A percentile compares a stretch with the other conserved stretches of the same genome.
These are phyloP conservation scores for Aphanocladium album DNA, from an alignment of 2,329 filamentous ascomycete species.

Conservation along the genomic window DNA sequence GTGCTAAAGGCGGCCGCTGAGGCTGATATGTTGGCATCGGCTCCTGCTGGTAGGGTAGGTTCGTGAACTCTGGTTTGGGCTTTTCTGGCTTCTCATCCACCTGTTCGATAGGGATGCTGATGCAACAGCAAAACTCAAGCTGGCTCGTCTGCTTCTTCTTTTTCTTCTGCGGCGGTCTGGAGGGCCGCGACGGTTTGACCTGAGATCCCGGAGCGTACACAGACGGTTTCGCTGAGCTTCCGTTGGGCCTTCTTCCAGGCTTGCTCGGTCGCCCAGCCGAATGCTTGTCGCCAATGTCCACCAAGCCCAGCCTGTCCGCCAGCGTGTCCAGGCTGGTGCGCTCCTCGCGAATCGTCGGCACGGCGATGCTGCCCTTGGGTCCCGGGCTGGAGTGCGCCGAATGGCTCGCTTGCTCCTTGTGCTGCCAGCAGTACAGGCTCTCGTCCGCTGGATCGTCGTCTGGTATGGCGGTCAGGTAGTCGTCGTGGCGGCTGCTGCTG, in stretches of 20 bases:
- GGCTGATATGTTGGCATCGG: slow-evolving; percentile 18
- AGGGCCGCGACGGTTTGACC: background rate
- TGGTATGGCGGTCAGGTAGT: background rate
- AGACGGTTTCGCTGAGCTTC: background rate
- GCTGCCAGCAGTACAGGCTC: slow-evolving; percentile 87
- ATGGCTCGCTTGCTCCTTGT: slow-evolving; percentile 73
- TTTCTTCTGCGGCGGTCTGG: slow-evolving; percentile 17
- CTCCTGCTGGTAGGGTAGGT: slow-evolving; percentile 17
- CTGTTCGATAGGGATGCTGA: slow-evolving; percentile 44
- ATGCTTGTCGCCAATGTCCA: slow-evolving; percentile 54
- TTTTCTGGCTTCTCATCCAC: slow-evolving; percentile 24
- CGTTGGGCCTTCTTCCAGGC: background rate
- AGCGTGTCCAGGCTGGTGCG: slow-evolving; percentile 83
- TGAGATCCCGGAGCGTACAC: background rate
- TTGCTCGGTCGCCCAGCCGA: slow-evolving; percentile 17
- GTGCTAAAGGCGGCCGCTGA: slow-evolving; percentile 18
- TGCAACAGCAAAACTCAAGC: slow-evolving; percentile 47
- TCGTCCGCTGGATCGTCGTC: slow-evolving; percentile 49
- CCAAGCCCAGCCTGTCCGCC: slow-evolving; percentile 69
- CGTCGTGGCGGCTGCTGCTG: background rate
- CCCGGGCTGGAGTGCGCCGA: slow-evolving; percentile 43
- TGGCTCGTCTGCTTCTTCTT: slow-evolving; percentile 26
- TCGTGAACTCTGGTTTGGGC: slow-evolving; percentile 7
- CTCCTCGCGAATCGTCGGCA: slow-evolving; percentile 54
- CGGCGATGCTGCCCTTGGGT: slow-evolving; percentile 28